Percentiles rank a stretch among this genome's conserved stretches.
Evolutionary conservation across 257 asterid species (phyloP).

Genomic region (Solanum appendiculatum): DNA sequence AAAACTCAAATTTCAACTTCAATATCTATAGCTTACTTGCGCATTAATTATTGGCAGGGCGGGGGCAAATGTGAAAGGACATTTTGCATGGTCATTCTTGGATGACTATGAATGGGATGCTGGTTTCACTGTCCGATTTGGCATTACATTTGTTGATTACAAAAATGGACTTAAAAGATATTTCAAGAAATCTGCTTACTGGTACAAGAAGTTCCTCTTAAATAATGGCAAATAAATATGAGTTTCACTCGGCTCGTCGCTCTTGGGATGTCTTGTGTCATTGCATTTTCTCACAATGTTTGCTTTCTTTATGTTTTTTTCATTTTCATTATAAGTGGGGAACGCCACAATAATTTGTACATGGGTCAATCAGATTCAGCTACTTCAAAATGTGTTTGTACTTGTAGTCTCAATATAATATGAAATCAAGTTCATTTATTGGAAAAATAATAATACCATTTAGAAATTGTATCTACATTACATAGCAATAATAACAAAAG

Average conservation of each 20-base stretch:
- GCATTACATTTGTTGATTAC: conserved; percentile 9
- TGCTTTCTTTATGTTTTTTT: neutral
- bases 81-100: conserved; percentile 17
- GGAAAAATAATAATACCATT: neutral
- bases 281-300: neutral
- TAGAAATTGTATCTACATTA: neutral
- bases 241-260: neutral
- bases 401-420: too few relatives aligned
- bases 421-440: too few relatives aligned
- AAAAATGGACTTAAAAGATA: conserved; percentile 8
- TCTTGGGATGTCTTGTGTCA: neutral
- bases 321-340: neutral
- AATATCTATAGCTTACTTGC: neutral
- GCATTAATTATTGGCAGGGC: neutral
- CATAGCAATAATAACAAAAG: too few relatives aligned
- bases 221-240: neutral
- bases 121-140: conserved; percentile 18
- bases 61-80: conserved; percentile 25
- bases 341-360: neutral
- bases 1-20: neutral
- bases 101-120: conserved; percentile 27
- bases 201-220: conserved; percentile 20
- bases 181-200: conserved; percentile 11
- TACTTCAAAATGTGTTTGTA: too few relatives aligned
- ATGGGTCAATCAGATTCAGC: neutral